phyloP scores from a whole-genome alignment of 176 grass and related monocot genomes.

The Eleusine indica region DNA sequence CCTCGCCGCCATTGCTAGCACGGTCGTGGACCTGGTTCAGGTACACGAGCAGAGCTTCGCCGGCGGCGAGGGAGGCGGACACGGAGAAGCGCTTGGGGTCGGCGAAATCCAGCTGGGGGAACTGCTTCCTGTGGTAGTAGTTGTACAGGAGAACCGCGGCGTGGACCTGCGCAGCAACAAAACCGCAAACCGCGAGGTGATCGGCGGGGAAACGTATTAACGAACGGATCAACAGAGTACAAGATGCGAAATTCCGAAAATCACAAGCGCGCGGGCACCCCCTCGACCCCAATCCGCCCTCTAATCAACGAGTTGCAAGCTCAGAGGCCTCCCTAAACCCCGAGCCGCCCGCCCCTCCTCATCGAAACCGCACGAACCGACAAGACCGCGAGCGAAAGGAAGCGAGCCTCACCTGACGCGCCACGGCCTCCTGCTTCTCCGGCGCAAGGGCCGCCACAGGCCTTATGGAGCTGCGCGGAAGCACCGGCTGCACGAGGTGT shows the following conservation, averaged over 20 bases:
- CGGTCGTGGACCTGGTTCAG: constrained; percentile 35
- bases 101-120: constrained; percentile 46
- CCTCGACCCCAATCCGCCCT: not conserved
- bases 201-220: not conserved
- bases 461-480: constrained; percentile 12
- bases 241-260: not conserved
- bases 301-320: not conserved
- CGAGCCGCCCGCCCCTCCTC: not conserved
- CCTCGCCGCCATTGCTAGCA: not conserved
- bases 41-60: constrained; percentile 40
- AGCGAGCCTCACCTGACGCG: constrained; percentile 48
- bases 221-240: not conserved
- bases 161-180: constrained; percentile 56
- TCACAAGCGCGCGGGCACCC: not conserved
- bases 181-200: not conserved
- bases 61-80: constrained; percentile 32
- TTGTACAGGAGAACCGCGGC: constrained; percentile 73
- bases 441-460: not conserved
- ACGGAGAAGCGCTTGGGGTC: constrained; percentile 39
- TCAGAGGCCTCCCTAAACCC: not conserved
- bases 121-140: constrained; percentile 75
- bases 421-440: constrained; percentile 25
- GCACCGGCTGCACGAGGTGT: constrained; percentile 54
- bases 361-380: not conserved
- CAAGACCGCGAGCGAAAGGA: too few species aligned